Evolutionary conservation across 2,329 filamentous ascomycete species (phyloP), one percentile per base, ranked within the genome.

Genomic region (Sclerotinia glacialis): DNA sequence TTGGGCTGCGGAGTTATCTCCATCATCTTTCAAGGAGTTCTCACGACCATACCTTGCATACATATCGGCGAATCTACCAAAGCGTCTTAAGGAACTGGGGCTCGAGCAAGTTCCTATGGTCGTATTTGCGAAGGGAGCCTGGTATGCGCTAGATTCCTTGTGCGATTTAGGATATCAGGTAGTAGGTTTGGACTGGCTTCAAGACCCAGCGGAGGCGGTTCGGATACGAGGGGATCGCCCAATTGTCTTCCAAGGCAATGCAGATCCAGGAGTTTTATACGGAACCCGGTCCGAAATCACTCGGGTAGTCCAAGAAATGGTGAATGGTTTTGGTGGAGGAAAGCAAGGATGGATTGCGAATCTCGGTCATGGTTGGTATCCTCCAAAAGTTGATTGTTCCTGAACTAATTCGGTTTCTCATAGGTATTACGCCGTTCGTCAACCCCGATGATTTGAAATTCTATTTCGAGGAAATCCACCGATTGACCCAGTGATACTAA

Each of bases 341-440:
- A 94, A 93, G 79, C 88, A 93, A 78, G 92, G 94, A 50, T 99
- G 95, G 94, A 98, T 99, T 73, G 92, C 91, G 58, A 99, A 99
- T 77, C 83, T 99, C 69, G 95, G 95, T 11, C 95, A 99, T 77
- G 95, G 95, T 91, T 84, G 75, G 87, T 78, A 18, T n/a, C 18
- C 8, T 63, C 46, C 28, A 61, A 46, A 26, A 52, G 55, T 61
- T n/a, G 5, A 64, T 23, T 65, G 55, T 68, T 26, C 69, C 18
- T 31, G 52, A 26, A 58, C 70, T 74, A 71, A 74, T 74, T 37
- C 28, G 18, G 21, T 37, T 37, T 49, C 34, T 46, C 68, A 67
- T 66, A 95, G 92, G 92, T 69, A 93, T 99, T 70, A 99, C 95
- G 42, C 95, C 95, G 0, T 90, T 93, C 71, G 95, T 99, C 64